Evolutionary conservation across 176 grass and related monocot species (phyloP).

Genomic region (Aegilops umbellulata): DNA sequence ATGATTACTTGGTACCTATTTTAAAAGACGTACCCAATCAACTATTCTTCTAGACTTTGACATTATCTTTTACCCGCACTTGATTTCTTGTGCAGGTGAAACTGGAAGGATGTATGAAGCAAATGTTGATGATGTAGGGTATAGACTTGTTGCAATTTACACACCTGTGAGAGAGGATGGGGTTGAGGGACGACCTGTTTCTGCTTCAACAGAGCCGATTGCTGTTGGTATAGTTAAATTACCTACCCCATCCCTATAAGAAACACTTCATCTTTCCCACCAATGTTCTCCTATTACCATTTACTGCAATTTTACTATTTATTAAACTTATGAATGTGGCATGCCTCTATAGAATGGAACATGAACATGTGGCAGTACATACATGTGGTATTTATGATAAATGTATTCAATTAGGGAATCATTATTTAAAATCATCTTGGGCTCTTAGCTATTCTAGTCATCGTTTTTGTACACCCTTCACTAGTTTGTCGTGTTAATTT

Average conservation of each 20-base stretch:
- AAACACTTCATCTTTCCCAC: not conserved
- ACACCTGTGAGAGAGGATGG: conserved; percentile 94
- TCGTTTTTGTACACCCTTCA: not conserved
- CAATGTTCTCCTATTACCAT: conserved; percentile 7
- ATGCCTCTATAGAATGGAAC: not conserved
- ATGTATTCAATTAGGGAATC: not conserved
- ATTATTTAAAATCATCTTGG: not conserved
- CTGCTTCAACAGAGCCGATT: conserved; percentile 88
- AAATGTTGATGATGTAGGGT: conserved; percentile 95
- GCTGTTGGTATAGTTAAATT: conserved; percentile 73
- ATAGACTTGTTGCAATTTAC: conserved; percentile 92
- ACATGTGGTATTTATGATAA: not conserved
- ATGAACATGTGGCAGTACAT: not conserved
- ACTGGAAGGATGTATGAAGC: conserved; percentile 87
- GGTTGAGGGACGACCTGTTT: conserved; percentile 83
- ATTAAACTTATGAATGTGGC: not conserved
- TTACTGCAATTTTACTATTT: not conserved
- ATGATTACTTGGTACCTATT: conserved; percentile 14
- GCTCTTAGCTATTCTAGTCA: not conserved
- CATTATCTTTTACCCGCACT: conserved; percentile 17
- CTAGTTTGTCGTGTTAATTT: not conserved
- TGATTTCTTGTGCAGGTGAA: conserved; percentile 58
- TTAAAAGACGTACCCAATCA: not conserved
- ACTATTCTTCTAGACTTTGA: conserved; percentile 9
- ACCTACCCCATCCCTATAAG: conserved; percentile 1